Conservation (phyloP, 495 filamentous ascomycete genomes). For the Podospora fimiseda region DNA sequence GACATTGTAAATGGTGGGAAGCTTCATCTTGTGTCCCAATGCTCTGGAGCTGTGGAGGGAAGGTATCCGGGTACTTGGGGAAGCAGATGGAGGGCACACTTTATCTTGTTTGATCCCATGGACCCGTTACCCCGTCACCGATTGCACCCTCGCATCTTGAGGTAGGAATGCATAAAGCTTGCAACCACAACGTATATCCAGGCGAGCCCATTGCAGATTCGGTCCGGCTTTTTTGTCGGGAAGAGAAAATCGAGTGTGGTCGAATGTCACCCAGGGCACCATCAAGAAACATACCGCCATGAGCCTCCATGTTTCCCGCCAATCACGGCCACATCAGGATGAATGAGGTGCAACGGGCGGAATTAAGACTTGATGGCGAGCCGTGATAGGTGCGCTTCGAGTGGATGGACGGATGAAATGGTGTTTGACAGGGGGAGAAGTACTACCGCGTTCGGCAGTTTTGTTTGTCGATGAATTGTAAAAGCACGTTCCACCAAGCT, state of each 20-base stretch:
- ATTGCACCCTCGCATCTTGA: neutral
- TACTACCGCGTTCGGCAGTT: slow-evolving; percentile 13
- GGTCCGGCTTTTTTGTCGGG: neutral
- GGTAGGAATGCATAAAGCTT: no score
- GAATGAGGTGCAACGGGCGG: neutral
- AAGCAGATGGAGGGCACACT: neutral
- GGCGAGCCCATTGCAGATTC: neutral
- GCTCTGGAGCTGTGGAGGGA: neutral
- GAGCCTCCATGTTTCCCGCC: slow-evolving; percentile 8
- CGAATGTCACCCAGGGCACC: neutral
- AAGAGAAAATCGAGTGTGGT: neutral
- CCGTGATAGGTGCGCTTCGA: slow-evolving; percentile 16
- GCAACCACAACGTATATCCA: no score
- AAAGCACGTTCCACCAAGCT: no score
- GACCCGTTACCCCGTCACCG: neutral
- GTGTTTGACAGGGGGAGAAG: neutral
- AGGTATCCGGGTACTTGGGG: neutral
- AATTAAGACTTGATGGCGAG: neutral
- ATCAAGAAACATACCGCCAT: neutral
- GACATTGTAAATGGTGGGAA: slow-evolving; percentile 53
- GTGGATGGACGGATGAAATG: slow-evolving; percentile 2
- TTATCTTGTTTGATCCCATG: neutral
- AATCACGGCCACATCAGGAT: slow-evolving; percentile 4
- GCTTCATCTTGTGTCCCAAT: slow-evolving; percentile 9
- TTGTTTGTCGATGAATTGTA: neutral